Evolutionary conservation across 768 basidiomycete species (phyloP), one percentile per base, ranked within the genome.

Genomic region (Boletus vermiculosoides): DNA sequence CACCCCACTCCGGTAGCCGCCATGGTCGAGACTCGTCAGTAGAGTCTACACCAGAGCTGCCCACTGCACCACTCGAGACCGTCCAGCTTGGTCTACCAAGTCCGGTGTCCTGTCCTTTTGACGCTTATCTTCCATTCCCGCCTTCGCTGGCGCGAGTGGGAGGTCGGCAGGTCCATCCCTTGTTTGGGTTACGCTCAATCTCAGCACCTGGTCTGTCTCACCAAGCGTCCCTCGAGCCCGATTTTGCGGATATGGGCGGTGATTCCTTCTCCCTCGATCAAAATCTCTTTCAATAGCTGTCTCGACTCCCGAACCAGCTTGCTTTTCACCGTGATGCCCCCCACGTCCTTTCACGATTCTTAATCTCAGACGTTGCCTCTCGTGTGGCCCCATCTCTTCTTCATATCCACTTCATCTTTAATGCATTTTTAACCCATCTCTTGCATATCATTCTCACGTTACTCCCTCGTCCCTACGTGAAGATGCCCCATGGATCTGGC

Each of bases 31-130:
- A 80, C 60, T 79, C 80, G 7, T 77, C 83, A 12, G 69, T 74
- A 45, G 81, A 84, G 61, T 85, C 85, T n/a, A 80, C 82, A 3
- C 83, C 83, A 20, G 83, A 83, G 63, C 54, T 77, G 5, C 45
- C 68, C 12, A 69, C 73, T 50, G 65, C 71, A 16, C 69, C 73
- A 16, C 70, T 81, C 46, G 78, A 79, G 33, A 71, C 69, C 48
- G 52, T 77, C 47, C 75, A 73, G 56, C 68, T 77, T 42, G 71
- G 66, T 50, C 60, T 77, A 37, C 69, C 71, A 44, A 74, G 77
- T 66, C 55, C 78, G 30, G 69, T 74, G 60, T 59, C 78, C 60
- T 70, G 70, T 57, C 73, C 77, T 56, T 66, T 71, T 31, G 68
- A 75, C 54, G 66, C 73, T 50, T 64, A 70, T 28, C 40, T 60